A percentile compares a stretch with the other conserved stretches of the same genome.
Evolutionary conservation across 2,329 filamentous ascomycete genomes (phyloP).

Genomic region (Pseudogymnoascus destructans): DNA sequence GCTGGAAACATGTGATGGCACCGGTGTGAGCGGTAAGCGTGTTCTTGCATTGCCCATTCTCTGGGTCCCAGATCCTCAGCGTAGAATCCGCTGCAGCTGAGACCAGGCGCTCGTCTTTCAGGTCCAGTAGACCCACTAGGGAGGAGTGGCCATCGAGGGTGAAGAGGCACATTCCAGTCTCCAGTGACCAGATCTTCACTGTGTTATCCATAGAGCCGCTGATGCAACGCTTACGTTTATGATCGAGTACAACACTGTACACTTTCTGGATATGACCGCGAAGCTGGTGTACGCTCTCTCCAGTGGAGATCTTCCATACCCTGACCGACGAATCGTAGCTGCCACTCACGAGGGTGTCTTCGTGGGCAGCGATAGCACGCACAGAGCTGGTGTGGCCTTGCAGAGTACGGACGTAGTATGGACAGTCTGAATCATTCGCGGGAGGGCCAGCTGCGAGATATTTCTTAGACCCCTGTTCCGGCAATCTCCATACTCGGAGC

Average conservation of each 20-base stretch:
- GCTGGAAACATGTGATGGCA: conserved; percentile 97
- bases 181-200: conserved; percentile 94
- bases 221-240: conserved; percentile 85
- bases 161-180: conserved; percentile 71
- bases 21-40: conserved; percentile 88
- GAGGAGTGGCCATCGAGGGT: conserved; percentile 88
- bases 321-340: conserved; percentile 93
- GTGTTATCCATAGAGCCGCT: conserved; percentile 97
- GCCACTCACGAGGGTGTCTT: conserved; percentile 90
- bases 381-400: conserved; percentile 86
- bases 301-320: conserved; percentile 95
- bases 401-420: conserved; percentile 83
- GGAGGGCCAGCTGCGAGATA: conserved; percentile 71
- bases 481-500: conserved; percentile 85
- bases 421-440: conserved; percentile 66
- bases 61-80: conserved; percentile 91
- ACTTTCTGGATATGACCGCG: conserved; percentile 86
- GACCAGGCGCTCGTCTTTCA: conserved; percentile 80
- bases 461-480: conserved; percentile 60
- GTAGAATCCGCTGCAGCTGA: conserved; percentile 94
- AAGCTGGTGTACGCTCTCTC: conserved; percentile 71
- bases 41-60: conserved; percentile 79
- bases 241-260: conserved; percentile 91
- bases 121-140: conserved; percentile 80
- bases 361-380: conserved; percentile 86